Evolutionary conservation across 139 green algal species (phyloP), one percentile per base, ranked within the genome.

Genomic region (Trebouxia sp.): DNA sequence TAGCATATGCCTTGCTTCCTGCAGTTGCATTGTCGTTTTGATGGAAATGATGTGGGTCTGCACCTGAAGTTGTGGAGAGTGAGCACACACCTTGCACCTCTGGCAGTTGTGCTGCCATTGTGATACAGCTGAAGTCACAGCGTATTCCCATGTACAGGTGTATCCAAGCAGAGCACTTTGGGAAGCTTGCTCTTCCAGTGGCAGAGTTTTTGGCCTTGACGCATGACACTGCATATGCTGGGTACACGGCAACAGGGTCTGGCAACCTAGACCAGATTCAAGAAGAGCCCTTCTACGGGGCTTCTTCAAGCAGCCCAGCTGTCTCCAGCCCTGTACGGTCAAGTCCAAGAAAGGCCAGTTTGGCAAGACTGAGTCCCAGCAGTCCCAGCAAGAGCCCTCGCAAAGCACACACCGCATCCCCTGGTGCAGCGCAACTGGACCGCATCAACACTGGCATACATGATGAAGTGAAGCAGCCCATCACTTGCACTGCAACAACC

Each of bases 201-300:
- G 91, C 89, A 1, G 93, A 96, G 87, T 96, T 97, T 78, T 78
- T 97, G 48, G 90, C 92, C 9, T 70, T 96, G 77, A 79, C 87
- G 58, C 92, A 96, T 76, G 75, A 78, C 79, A 95, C 92, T 12
- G 82, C 81, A 30, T 96, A 95, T 78, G 72, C 93, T 62, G 91
- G 91, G 62, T 72, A 72, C 28, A 35, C 62, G 42, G 62, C 62
- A 4, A 22, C 37, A 12, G 62, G 62, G 20, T 43, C 62, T 45
- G 62, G 43, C 32, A 42, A 15, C 15, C 14, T 45, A 3, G 62
- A 72, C 26, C 32, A 72, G 15, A 72, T 72, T 15, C 62, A 72
- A 24, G 62, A 72, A 15, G 62, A 72, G 30, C 62, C 62, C 5
- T 72, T 72, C 32, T 72, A 45, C 12, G 62, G 62, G n/a, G 15